Evolutionary conservation across 345 rosid genomes (phyloP).

Genomic region (Hirschfeldia incana): DNA sequence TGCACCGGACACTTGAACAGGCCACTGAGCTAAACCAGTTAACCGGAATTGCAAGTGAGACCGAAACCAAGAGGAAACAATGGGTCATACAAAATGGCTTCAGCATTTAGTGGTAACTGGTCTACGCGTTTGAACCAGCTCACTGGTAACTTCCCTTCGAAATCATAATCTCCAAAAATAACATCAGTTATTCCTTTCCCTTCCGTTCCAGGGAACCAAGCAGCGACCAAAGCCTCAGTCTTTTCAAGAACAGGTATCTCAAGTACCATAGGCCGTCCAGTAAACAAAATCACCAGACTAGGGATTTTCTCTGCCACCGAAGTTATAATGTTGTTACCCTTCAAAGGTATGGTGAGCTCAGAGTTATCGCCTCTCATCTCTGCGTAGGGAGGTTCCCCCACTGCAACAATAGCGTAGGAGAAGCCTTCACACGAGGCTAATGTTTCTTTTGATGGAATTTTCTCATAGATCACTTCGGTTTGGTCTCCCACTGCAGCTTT

Average conservation of each 20-base stretch:
- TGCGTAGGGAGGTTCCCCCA: constrained; percentile 82
- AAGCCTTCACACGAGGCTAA: constrained; percentile 45
- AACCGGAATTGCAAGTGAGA: constrained; percentile 8
- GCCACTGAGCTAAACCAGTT: constrained; percentile 12
- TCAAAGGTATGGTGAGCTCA: constrained; percentile 61
- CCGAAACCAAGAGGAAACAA: constrained; percentile 73
- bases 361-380: constrained; percentile 63
- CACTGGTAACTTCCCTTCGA: constrained; percentile 64
- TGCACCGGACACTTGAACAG: background rate
- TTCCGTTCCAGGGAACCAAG: constrained; percentile 92
- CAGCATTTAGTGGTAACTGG: constrained; percentile 36
- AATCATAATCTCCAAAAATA: constrained; percentile 64
- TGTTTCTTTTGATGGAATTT: constrained; percentile 55
- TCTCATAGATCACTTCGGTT: constrained; percentile 66
- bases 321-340: constrained; percentile 54
- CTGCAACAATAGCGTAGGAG: constrained; percentile 70
- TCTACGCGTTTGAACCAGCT: constrained; percentile 63
- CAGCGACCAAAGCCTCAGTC: constrained; percentile 68
- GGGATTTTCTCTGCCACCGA: constrained; percentile 61
- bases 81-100: constrained; percentile 51
- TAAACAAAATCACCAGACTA: constrained; percentile 58
- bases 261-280: constrained; percentile 76
- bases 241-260: constrained; percentile 61
- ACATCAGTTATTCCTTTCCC: constrained; percentile 70
- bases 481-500: constrained; percentile 56